These are phyloP conservation scores for Penicillium nordicum DNA, from an alignment of 2,329 filamentous ascomycete genomes.

Conservation along the genomic window DNA sequence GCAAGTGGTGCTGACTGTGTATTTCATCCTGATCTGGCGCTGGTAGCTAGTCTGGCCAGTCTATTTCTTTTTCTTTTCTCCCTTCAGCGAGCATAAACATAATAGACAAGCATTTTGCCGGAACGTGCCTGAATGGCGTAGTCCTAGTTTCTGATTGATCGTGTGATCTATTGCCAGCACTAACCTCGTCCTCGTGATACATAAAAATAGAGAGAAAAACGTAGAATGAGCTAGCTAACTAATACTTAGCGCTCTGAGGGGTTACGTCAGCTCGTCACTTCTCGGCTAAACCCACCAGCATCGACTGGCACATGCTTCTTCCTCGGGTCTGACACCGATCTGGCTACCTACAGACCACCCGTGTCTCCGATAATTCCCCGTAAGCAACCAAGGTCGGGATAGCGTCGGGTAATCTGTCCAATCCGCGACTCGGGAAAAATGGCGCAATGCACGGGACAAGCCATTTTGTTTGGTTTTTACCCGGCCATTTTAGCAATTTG, in stretches of 20 bases:
- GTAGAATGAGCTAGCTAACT: not conserved
- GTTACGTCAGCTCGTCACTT: not conserved
- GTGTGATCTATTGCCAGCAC: not conserved
- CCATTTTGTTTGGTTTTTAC: not conserved
- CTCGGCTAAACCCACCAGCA: not conserved
- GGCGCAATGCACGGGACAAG: constrained; percentile 2
- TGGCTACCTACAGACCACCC: not conserved
- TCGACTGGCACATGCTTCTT: not conserved
- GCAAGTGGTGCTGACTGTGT: constrained; percentile 62
- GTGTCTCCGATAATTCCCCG: constrained; percentile 9
- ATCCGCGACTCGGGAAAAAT: constrained; percentile 20
- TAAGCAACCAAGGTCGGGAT: constrained; percentile 12
- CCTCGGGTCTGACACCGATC: not conserved
- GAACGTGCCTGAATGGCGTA: not conserved
- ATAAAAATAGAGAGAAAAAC: not conserved
- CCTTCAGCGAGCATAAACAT: constrained; percentile 17
- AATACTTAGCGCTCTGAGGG: too few relatives aligned
- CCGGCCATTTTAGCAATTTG: not conserved
- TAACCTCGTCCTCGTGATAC: not conserved
- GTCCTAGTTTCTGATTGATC: not conserved
- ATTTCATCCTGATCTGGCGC: constrained; percentile 63
- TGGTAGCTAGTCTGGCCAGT: constrained; percentile 44
- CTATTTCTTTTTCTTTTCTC: not conserved
- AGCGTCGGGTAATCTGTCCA: constrained; percentile 16
- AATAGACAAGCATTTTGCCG: constrained; percentile 6